Evolutionary conservation across 2,329 filamentous ascomycete genomes (phyloP).

Genomic region (Fusarium sp.): DNA sequence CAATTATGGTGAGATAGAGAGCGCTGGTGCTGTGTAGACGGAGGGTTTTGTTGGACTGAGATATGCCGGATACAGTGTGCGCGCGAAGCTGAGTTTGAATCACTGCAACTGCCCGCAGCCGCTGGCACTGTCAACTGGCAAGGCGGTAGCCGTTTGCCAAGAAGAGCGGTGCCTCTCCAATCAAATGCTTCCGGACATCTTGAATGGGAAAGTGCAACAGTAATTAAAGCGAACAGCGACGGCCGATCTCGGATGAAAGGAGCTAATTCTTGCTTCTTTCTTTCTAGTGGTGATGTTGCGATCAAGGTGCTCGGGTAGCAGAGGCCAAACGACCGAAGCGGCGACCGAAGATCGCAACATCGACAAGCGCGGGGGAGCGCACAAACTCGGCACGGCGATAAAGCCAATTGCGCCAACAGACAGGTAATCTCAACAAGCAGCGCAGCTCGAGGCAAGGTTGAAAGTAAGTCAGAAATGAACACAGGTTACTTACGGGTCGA

Average conservation of each 20-base stretch:
- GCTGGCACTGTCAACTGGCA: conserved; percentile 2
- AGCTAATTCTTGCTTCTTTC: conserved; percentile 27
- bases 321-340: conserved; percentile 27
- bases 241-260: conserved; percentile 36
- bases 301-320: conserved; percentile 28
- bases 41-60: conserved; percentile 15
- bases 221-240: conserved; percentile 20
- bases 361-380: conserved; percentile 35
- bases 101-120: conserved; percentile 18
- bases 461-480: conserved; percentile 20
- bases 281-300: conserved; percentile 22
- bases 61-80: conserved; percentile 11
- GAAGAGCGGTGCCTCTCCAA: conserved; percentile 3
- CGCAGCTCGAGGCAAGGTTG: conserved; percentile 11
- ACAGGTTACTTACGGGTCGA: conserved; percentile 62
- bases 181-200: background rate
- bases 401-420: conserved; percentile 24
- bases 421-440: conserved; percentile 2
- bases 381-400: conserved; percentile 28
- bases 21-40: conserved; percentile 6
- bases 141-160: background rate
- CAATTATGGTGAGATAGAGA: conserved; percentile 11
- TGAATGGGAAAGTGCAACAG: conserved; percentile 1
- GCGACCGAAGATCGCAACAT: conserved; percentile 19
- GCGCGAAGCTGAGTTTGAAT: conserved; percentile 22